Evolutionary conservation across 257 asterid species (phyloP).

Genomic region (Sherardia arvensis): DNA sequence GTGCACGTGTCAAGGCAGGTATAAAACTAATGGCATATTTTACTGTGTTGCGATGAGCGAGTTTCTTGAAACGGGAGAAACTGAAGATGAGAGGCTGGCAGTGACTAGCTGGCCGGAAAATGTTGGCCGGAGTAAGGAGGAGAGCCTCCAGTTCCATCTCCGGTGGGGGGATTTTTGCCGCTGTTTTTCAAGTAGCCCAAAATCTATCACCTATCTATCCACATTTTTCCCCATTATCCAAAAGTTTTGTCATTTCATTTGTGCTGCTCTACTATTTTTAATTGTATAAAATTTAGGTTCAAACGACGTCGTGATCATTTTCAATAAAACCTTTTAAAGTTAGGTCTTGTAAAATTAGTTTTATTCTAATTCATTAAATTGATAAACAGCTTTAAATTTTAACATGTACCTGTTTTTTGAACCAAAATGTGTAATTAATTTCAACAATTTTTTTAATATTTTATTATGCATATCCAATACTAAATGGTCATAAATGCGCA

Average conservation of each 20-base stretch:
- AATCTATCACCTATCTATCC: not conserved
- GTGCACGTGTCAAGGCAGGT: not conserved
- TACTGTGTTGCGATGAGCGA: constrained; percentile 4
- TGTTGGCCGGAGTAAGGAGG: constrained; percentile 4
- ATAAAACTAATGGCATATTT: not conserved
- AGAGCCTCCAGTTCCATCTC: constrained; percentile 6
- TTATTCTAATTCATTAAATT: too few relatives aligned
- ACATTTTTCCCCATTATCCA: not conserved
- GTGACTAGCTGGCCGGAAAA: not conserved
- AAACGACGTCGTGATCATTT: not conserved
- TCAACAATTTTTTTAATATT: too few relatives aligned
- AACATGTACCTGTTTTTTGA: too few relatives aligned
- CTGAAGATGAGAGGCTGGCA: not conserved
- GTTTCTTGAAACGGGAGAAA: constrained; percentile 4
- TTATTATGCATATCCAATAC: too few relatives aligned
- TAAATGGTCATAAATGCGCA: too few relatives aligned
- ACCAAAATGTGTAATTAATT: too few relatives aligned
- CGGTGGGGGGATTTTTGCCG: not conserved
- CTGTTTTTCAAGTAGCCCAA: not conserved
- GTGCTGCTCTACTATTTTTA: too few relatives aligned
- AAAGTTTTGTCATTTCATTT: not conserved
- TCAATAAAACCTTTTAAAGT: too few relatives aligned
- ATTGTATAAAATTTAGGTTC: not conserved
- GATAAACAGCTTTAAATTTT: too few relatives aligned
- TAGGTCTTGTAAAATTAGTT: too few relatives aligned